Conservation (phyloP, 2,329 filamentous ascomycete species). For the Fusarium heterosporum region DNA sequence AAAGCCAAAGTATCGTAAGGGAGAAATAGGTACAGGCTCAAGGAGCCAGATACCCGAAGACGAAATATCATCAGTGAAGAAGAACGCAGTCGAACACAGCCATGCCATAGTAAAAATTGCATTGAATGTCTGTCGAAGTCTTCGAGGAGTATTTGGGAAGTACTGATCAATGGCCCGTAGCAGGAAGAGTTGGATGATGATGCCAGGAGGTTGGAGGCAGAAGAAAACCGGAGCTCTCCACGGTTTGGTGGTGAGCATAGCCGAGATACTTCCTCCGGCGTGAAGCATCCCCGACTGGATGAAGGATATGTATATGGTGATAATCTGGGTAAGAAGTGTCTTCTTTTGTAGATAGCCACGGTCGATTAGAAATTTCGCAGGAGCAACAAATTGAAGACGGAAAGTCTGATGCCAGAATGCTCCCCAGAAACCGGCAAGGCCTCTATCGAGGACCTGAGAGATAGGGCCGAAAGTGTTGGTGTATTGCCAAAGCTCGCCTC, state of each 20-base stretch:
- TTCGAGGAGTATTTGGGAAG: constrained; percentile 59
- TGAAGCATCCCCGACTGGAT: constrained; percentile 76
- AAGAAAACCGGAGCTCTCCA: constrained; percentile 77
- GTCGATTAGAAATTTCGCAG: constrained; percentile 61
- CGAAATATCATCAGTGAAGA: constrained; percentile 82
- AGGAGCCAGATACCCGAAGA: constrained; percentile 80
- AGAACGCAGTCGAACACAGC: constrained; percentile 73
- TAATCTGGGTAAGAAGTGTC: constrained; percentile 39
- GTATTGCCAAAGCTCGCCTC: constrained; percentile 64
- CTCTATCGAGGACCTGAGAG: constrained; percentile 70
- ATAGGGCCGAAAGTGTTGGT: constrained; percentile 68
- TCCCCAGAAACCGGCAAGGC: constrained; percentile 85
- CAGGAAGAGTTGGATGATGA: constrained; percentile 67
- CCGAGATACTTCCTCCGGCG: constrained; percentile 74
- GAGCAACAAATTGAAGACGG: constrained; percentile 76
- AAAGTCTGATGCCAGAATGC: constrained; percentile 93
- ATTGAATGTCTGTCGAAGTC: constrained; percentile 67
- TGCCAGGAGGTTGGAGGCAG: constrained; percentile 73
- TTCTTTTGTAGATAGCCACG: constrained; percentile 54
- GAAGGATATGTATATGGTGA: constrained; percentile 62
- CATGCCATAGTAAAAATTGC: constrained; percentile 71
- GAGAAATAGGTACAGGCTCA: constrained; percentile 83
- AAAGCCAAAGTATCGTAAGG: constrained; percentile 73
- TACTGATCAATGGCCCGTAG: constrained; percentile 50
- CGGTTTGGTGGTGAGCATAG: constrained; percentile 64